Evolutionary conservation across 2,329 filamentous ascomycete species (phyloP), one percentile per base, ranked within the genome.

Genomic region (Aureobasidium namibiae): DNA sequence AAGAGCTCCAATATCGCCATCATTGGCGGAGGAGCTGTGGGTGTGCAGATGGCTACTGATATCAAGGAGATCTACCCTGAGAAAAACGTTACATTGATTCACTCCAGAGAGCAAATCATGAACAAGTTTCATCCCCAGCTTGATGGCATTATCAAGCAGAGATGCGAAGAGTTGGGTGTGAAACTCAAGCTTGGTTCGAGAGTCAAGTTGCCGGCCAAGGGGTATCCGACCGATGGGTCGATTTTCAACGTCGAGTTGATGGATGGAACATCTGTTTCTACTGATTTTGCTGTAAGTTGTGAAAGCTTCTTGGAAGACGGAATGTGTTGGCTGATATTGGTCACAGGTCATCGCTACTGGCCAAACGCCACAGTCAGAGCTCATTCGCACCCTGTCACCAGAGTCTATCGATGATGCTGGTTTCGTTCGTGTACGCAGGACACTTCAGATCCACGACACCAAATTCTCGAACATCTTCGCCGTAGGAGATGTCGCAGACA

Each of bases 401-500:
- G 36, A 61, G 4, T 33, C 44, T 2, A 42, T 61, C 21, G 52
- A 58, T 33, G 24, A 0, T 59, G 63, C 65, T 13, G 63, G 65
- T 21, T 69, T 67, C 59, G 59, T 69, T 63, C 72, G 73, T 1
- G 80, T 87, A 24, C 76, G 78, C 50, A 74, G 78, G 0, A 84
- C 80, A 0, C 73, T 88, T 33, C 84, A 87, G 62, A 72, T 88
- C 14, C 66, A 70, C 8, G 78, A 82, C 63, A 69, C 74, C 1
- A 60, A 62, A 0, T 72, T 79, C 9, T 73, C 76, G 1, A 78
- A 83, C 61, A 74, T 87, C 2, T 88, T 84, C 64, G 81, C 80
- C 1, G 78, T 82, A n/a, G 85, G 85, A 18, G 85, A 88, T 62
- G 81, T 88, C 4, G 79, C 82, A 4, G 80, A 81, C 26, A 69